Percentiles rank a stretch among this genome's conserved stretches.
phyloP scores from a whole-genome alignment of 139 green algal genomes.

The Coccomyxa sp. region DNA sequence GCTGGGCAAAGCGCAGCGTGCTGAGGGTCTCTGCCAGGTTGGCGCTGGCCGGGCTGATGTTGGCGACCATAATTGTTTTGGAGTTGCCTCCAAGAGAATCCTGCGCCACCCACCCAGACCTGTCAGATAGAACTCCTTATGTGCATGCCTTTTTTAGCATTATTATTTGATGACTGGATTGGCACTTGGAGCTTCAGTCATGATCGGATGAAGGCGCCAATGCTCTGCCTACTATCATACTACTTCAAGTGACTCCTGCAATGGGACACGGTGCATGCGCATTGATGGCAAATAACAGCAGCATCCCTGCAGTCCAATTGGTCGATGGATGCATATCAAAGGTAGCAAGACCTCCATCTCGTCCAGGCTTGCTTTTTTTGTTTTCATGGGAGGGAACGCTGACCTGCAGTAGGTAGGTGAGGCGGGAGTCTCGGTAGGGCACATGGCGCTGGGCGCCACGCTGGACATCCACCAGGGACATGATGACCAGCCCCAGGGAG shows the following conservation, averaged over 20 bases:
- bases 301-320: no score
- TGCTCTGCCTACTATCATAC: not conserved
- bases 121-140: not conserved
- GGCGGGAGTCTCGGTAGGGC: conserved; percentile 92
- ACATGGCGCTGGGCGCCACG: conserved; percentile 63
- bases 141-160: no score
- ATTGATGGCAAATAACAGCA: no score
- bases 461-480: conserved; percentile 70
- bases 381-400: no score
- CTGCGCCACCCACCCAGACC: conserved; percentile 30
- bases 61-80: conserved; percentile 92
- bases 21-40: conserved; percentile 75
- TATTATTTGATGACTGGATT: not conserved
- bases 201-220: not conserved
- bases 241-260: no score
- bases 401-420: conserved; percentile 96
- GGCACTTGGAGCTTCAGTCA: not conserved
- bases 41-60: conserved; percentile 62
- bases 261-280: no score
- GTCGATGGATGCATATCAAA: no score
- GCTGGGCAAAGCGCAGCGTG: conserved; percentile 84
- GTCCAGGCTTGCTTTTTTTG: no score
- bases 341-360: no score
- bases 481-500: conserved; percentile 90
- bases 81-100: conserved; percentile 91